Evolutionary conservation across 139 green algal genomes (phyloP), one percentile per base, ranked within the genome.

Genomic region (Chloropicon primus): DNA sequence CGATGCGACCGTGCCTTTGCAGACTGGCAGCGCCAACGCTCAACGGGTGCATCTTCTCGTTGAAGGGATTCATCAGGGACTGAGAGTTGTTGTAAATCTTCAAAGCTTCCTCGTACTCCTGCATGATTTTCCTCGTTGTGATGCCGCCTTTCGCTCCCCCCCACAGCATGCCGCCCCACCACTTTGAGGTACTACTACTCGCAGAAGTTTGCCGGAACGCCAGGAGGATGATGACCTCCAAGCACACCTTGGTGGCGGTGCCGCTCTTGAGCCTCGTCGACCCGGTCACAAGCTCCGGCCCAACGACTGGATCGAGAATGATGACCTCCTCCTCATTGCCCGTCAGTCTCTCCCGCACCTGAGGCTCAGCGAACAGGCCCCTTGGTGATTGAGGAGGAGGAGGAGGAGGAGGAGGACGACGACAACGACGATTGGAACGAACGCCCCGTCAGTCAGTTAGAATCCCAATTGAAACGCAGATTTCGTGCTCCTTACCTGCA

Each of bases 181-280:
- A n/a, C 17, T 62, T 62, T 62, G 41, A 62, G 41, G 41, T 62
- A 17, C 41, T 17, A 62, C 10, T 5, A 62, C 10, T 5, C 10
- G 10, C 17, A 17, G 17, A 17, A 62, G 17, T 62, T 62, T 62
- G 10, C 41, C 17, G 41, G 71, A 26, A 21, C 72, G 79, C 80
- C 1, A 73, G 24, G 21, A 28, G 25, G 54, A 86, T 81, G 25
- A 86, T 80, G 71, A 41, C 71, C 41, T 86, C 82, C 2, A 86
- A 76, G 22, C 85, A 25, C 1, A 85, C 74, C 71, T 85, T 85
- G 23, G 82, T 86, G 41, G 79, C 82, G 17, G 76, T 81, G 73
- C 82, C 82, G 72, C 76, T 76, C 71, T 86, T 86, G 25, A 86
- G 72, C 21, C 82, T 27, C 0, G 82, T 82, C n/a, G 82, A 86